Conservation (phyloP, 495 filamentous ascomycete genomes). For the Hypoxylon crocopeplum region DNA sequence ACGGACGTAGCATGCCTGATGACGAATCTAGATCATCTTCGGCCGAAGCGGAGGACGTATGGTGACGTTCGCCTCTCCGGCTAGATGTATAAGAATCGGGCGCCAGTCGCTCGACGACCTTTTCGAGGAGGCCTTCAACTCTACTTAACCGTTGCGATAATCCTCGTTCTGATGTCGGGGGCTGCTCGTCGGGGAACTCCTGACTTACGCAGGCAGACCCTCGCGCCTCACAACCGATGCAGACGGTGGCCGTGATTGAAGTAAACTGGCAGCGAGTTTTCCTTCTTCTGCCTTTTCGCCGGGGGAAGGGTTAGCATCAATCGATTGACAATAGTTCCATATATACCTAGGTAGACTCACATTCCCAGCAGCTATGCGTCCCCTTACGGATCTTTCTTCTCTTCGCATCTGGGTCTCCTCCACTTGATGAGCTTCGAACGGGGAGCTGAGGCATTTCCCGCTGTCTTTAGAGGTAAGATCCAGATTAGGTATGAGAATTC, state of each 20-base stretch:
- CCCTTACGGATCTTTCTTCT: slow-evolving; percentile 61
- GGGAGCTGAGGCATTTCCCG: slow-evolving; percentile 19
- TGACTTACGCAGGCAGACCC: slow-evolving; percentile 58
- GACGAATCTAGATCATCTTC: slow-evolving; percentile 38
- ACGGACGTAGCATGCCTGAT: slow-evolving; percentile 27
- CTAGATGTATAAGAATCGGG: slow-evolving; percentile 41
- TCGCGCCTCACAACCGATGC: slow-evolving; percentile 54
- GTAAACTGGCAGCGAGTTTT: slow-evolving; percentile 56
- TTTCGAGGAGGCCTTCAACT: slow-evolving; percentile 56
- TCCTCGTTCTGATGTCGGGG: slow-evolving; percentile 43
- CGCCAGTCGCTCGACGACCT: slow-evolving; percentile 49
- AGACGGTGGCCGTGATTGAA: slow-evolving; percentile 46
- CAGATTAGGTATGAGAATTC: too few relatives aligned
- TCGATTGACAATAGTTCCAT: not conserved
- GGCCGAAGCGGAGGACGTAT: slow-evolving; percentile 43
- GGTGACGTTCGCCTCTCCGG: slow-evolving; percentile 22
- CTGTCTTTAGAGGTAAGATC: not conserved
- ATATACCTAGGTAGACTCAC: slow-evolving; percentile 41
- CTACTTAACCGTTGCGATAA: slow-evolving; percentile 54
- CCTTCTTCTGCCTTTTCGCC: slow-evolving; percentile 49
- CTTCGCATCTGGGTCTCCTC: slow-evolving; percentile 22
- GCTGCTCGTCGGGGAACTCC: slow-evolving; percentile 53
- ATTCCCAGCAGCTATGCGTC: slow-evolving; percentile 64
- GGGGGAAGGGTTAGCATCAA: slow-evolving; percentile 4
- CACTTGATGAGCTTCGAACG: slow-evolving; percentile 6